Percentiles rank a stretch among this genome's conserved stretches.
Conservation (phyloP, 805 yeast species). For the Zygosaccharomyces rouxii region DNA sequence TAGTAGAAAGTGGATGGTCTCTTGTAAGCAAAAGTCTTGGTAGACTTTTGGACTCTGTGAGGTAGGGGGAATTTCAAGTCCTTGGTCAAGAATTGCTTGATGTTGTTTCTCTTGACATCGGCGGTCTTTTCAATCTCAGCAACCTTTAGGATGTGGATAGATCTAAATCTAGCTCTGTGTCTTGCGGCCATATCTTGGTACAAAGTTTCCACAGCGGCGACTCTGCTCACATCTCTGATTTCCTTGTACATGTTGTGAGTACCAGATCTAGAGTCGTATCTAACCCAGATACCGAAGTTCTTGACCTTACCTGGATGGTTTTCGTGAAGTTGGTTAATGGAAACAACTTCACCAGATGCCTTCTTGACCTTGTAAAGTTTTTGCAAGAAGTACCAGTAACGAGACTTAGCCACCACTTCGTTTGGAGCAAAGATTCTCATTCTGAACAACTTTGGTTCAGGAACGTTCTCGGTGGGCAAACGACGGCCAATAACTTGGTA, state of each 20-base stretch:
- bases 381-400: slow-evolving; percentile 99
- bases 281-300: slow-evolving; percentile 99
- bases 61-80: slow-evolving; percentile 99
- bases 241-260: slow-evolving; percentile 99
- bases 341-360: slow-evolving; percentile 98
- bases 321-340: slow-evolving; percentile 88
- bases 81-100: slow-evolving; percentile 92
- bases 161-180: slow-evolving; percentile 99
- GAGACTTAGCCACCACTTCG: slow-evolving; percentile 98
- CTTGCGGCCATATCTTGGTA: slow-evolving; percentile 99
- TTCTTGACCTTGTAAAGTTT: slow-evolving; percentile 99
- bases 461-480: slow-evolving; percentile 97
- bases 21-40: slow-evolving; percentile 82
- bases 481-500: slow-evolving; percentile 99
- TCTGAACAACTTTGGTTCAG: slow-evolving; percentile 99
- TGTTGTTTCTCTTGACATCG: slow-evolving; percentile 99
- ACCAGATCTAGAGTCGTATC: slow-evolving; percentile 99
- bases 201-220: slow-evolving; percentile 96
- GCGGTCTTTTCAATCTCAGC: slow-evolving; percentile 97
- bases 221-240: slow-evolving; percentile 99
- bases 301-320: slow-evolving; percentile 98
- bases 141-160: slow-evolving; percentile 98
- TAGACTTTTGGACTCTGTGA: slow-evolving; percentile 94
- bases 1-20: slow-evolving; percentile 98
- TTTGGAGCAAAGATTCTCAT: slow-evolving; percentile 99